Evolutionary conservation across 129 eudicot genomes (phyloP).

Genomic region (Glebionis coronaria): DNA sequence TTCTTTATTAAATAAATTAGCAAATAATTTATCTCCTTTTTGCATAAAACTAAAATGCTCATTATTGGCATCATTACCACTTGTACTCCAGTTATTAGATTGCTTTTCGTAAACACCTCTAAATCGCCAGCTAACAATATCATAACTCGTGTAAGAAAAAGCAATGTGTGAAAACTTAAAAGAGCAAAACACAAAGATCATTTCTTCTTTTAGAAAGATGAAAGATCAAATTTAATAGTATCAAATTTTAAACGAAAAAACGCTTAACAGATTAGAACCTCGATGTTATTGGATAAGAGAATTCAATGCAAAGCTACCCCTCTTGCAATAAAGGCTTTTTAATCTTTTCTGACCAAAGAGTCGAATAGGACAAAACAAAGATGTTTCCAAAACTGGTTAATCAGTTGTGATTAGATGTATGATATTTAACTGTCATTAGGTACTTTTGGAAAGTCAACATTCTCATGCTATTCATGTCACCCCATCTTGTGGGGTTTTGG

Average conservation of each 20-base stretch:
- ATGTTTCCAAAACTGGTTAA: slow-evolving; percentile 16
- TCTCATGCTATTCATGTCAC: background rate
- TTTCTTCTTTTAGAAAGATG: too few species aligned
- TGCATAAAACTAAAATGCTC: too few species aligned
- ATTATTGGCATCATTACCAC: too few species aligned
- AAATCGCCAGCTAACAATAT: too few species aligned
- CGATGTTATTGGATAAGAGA: background rate
- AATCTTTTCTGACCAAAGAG: slow-evolving; percentile 10
- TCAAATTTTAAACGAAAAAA: background rate
- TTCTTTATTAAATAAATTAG: too few species aligned
- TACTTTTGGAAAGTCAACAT: slow-evolving; percentile 16
- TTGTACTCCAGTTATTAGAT: too few species aligned
- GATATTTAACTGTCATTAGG: slow-evolving; percentile 18
- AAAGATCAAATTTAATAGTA: background rate
- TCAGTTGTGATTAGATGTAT: slow-evolving; percentile 20
- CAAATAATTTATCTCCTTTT: too few species aligned
- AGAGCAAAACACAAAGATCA: too few species aligned
- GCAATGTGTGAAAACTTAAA: too few species aligned
- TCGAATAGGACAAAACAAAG: slow-evolving; percentile 19
- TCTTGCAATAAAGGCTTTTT: background rate
- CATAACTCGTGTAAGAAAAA: too few species aligned
- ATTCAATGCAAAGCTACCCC: slow-evolving; percentile 8
- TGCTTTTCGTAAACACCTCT: too few species aligned
- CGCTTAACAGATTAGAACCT: background rate
- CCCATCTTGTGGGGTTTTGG: background rate